A percentile compares a stretch with the other conserved stretches of the same genome.
phyloP scores from a whole-genome alignment of 2,329 filamentous ascomycete genomes.

The Alternaria brassicae region DNA sequence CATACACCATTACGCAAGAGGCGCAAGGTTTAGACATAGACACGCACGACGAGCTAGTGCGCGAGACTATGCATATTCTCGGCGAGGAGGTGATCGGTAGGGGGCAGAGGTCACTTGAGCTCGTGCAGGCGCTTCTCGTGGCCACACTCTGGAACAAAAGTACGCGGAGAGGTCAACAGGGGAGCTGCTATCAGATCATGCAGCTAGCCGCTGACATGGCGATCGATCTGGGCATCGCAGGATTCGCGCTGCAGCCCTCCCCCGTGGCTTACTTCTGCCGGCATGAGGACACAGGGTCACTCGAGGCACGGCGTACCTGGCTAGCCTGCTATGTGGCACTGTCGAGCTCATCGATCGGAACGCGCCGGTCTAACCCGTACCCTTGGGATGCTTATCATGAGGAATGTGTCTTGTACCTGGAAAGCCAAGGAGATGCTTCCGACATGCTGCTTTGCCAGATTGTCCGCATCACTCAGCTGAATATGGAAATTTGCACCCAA shows the following conservation, averaged over 20 bases:
- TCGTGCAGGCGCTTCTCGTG: conserved; percentile 39
- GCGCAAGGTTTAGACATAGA: conserved; percentile 28
- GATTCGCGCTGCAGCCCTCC: conserved; percentile 31
- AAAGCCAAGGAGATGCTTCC: conserved; percentile 23
- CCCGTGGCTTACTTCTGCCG: conserved; percentile 32
- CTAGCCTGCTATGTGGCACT: conserved; percentile 38
- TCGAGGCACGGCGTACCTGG: conserved; percentile 40
- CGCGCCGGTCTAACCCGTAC: conserved; percentile 30
- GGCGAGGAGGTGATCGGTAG: conserved; percentile 31
- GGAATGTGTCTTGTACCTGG: conserved; percentile 29
- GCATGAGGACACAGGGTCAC: conserved; percentile 28
- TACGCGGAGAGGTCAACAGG: conserved; percentile 26
- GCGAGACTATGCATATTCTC: conserved; percentile 31
- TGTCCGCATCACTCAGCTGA: conserved; percentile 30
- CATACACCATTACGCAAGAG: conserved; percentile 28
- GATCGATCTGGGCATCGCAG: conserved; percentile 38
- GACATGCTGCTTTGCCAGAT: conserved; percentile 37
- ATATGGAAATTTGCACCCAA: conserved; percentile 30
- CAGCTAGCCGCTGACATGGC: conserved; percentile 41
- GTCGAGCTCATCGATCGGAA: conserved; percentile 27
- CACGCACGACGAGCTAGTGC: conserved; percentile 36
- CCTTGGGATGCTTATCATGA: conserved; percentile 33
- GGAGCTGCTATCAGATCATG: conserved; percentile 35
- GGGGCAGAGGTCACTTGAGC: conserved; percentile 35
- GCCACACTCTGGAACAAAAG: conserved; percentile 34